Evolutionary conservation across 139 green algal genomes (phyloP).

Genomic region (Volvox reticuliferus): DNA sequence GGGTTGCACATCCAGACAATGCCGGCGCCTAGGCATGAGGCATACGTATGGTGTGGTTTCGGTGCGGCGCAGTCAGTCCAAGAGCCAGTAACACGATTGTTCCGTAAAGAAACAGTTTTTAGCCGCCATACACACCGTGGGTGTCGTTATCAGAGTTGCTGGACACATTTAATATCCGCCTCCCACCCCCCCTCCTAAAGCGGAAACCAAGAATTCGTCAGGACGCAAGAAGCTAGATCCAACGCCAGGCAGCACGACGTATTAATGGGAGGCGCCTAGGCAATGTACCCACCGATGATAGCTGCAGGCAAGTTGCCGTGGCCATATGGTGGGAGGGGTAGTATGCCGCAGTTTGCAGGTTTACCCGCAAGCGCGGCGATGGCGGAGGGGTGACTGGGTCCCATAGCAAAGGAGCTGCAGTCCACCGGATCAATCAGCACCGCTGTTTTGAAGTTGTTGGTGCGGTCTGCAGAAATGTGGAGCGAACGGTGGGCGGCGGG

Average conservation of each 20-base stretch:
- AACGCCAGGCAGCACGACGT: background rate
- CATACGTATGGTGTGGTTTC: background rate
- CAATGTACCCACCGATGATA: background rate
- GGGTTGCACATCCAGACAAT: background rate
- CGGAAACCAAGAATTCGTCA: no score
- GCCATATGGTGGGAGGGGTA: background rate
- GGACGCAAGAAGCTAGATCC: no score
- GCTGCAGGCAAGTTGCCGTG: background rate
- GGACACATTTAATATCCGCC: no score
- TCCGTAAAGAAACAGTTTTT: background rate
- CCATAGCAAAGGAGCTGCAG: background rate
- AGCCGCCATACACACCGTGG: no score
- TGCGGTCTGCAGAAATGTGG: background rate
- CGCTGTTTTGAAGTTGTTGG: background rate
- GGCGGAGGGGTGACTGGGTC: background rate
- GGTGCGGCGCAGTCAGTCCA: no score
- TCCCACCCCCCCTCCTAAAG: no score
- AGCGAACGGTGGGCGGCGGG: background rate
- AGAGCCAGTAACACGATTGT: no score
- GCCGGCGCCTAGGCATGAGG: background rate
- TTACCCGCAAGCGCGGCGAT: background rate
- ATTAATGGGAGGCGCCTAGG: background rate
- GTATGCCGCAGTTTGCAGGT: background rate
- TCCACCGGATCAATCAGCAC: conserved; percentile 30
- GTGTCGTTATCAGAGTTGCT: no score